Evolutionary conservation across 352 stramenopile genomes (phyloP), one percentile per base, ranked within the genome.

Genomic region (Pythium monospermum): DNA sequence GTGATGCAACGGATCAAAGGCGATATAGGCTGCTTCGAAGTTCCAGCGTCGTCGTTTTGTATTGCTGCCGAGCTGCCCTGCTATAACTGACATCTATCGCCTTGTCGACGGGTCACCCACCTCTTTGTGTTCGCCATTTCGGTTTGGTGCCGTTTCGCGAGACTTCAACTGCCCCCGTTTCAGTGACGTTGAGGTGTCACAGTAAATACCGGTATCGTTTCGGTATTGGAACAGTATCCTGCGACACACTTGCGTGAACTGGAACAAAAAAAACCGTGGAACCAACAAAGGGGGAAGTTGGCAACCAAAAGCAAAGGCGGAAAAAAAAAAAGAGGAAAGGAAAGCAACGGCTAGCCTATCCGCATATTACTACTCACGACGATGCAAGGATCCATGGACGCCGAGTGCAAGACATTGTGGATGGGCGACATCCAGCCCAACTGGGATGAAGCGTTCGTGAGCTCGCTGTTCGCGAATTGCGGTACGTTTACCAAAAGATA

Each of bases 351-450:
- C 39, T 13, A 7, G 7, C 8, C 19, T 27, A 10, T 27, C 16
- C 28, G 12, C 28, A 18, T 27, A 36, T 27, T 21, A 13, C 6
- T n/a, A 19, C 43, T 50, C 12, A 25, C 4, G 4, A 25, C 6
- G 15, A 16, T 8, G 19, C 23, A 13, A 35, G 4, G 5, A 46
- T 33, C 40, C 49, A 72, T 73, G 63, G 69, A 71, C 37, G 41
- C 47, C 27, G 74, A 85, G 18, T 91, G 80, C 76, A 91, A 91
- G 77, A 95, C 84, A 55, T 71, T 95, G 27, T 95, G 84, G 84
- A 94, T 95, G 76, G 84, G 84, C 57, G 84, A 92, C 68, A 88
- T 95, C 60, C 85, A 96, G 68, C 82, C 85, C 67, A 62, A 92
- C 59, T 96, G 87, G 87, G 87, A 94, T 58, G 87, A 96, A 66